Percentiles rank a stretch among this genome's conserved stretches.
These are phyloP conservation scores for Globisporangium paroecandrum DNA, from an alignment of 352 stramenopile species.

Conservation along the genomic window DNA sequence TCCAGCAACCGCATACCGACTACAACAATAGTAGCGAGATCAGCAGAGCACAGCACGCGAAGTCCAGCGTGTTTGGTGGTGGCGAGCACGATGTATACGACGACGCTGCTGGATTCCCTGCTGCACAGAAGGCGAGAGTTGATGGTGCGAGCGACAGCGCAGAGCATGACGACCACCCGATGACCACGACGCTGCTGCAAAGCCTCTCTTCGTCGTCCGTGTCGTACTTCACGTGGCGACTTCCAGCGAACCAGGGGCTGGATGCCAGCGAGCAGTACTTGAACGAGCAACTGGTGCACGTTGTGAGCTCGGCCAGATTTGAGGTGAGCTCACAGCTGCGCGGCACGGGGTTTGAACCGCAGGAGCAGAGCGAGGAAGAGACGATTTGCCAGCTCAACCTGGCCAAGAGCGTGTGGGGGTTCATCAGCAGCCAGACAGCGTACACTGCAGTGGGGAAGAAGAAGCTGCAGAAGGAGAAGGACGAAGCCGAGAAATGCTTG, in stretches of 20 bases:
- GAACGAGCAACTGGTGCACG: constrained; percentile 66
- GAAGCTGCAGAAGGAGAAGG: constrained; percentile 24
- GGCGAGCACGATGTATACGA: not conserved
- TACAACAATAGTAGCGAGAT: not conserved
- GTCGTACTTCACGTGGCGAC: constrained; percentile 34
- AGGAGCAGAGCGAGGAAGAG: constrained; percentile 1
- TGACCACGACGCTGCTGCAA: constrained; percentile 11
- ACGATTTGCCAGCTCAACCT: constrained; percentile 16
- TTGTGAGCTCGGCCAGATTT: constrained; percentile 17
- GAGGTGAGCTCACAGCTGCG: constrained; percentile 10
- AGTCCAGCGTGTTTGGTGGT: not conserved
- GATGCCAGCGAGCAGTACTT: constrained; percentile 46
- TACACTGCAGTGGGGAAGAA: constrained; percentile 9
- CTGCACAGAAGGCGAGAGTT: not conserved
- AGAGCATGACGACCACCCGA: not conserved
- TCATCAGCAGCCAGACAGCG: constrained; percentile 8
- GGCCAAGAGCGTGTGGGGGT: constrained; percentile 14
- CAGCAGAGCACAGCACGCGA: not conserved
- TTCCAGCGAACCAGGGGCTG: constrained; percentile 42
- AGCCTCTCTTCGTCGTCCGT: constrained; percentile 4
- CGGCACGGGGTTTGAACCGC: not conserved
- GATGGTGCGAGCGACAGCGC: not conserved
- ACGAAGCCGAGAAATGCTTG: constrained; percentile 36
- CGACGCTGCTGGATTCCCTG: not conserved
- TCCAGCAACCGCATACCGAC: not conserved